Conservation (phyloP, 148 eudicot species). For the Chenopodium formosanum region DNA sequence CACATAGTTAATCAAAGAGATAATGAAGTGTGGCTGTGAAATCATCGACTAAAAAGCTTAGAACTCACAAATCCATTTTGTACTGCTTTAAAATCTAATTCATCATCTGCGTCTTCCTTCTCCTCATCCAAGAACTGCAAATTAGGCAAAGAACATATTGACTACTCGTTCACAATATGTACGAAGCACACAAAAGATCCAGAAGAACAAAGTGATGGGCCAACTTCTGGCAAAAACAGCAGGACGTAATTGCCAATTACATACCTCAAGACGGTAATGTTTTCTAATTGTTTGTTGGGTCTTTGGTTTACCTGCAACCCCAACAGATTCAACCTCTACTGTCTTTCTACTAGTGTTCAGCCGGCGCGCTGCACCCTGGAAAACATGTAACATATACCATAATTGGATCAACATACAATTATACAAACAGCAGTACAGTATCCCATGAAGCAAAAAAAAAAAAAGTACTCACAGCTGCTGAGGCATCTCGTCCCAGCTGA, state of each 20-base stretch:
- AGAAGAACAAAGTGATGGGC: neutral
- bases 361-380: conserved; percentile 96
- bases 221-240: neutral
- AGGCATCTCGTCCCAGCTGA: conserved; percentile 91
- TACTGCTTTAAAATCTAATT: conserved; percentile 79
- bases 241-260: conserved; percentile 7
- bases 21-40: neutral
- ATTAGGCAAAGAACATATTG: neutral
- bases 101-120: conserved; percentile 65
- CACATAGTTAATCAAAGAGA: neutral
- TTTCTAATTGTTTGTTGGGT: conserved; percentile 51
- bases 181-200: neutral
- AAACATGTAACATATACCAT: conserved; percentile 10
- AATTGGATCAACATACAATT: neutral
- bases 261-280: conserved; percentile 82
- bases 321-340: conserved; percentile 86
- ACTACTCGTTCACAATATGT: neutral
- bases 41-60: neutral
- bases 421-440: neutral
- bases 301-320: conserved; percentile 69
- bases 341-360: conserved; percentile 61
- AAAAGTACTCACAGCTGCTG: conserved; percentile 71
- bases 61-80: conserved; percentile 78
- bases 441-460: neutral
- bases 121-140: conserved; percentile 67